phyloP scores from a whole-genome alignment of 768 basidiomycete species.

The Russula emetica region DNA sequence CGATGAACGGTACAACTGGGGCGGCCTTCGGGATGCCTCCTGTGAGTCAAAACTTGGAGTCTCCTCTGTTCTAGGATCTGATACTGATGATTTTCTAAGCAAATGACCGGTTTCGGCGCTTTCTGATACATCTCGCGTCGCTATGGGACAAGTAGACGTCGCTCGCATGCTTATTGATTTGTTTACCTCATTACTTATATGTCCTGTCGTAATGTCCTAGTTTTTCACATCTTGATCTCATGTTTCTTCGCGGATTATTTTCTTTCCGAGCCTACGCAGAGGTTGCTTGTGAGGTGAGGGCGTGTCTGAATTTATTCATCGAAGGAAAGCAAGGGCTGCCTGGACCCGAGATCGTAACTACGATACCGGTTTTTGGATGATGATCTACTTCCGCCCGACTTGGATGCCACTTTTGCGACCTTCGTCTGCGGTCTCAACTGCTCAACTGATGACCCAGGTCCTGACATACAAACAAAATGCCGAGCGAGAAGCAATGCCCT shows the following conservation, averaged over 20 bases:
- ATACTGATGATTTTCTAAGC: conserved; percentile 8
- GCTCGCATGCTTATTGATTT: no score
- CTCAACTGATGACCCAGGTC: not conserved
- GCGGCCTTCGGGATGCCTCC: conserved; percentile 50
- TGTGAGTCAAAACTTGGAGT: conserved; percentile 40
- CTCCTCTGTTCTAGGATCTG: not conserved
- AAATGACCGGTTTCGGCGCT: conserved; percentile 29
- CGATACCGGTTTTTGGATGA: not conserved
- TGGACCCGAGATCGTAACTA: not conserved
- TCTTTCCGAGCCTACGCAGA: not conserved
- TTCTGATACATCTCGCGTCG: no score
- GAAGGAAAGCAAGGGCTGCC: not conserved
- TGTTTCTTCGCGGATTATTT: conserved; percentile 1
- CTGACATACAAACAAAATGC: not conserved
- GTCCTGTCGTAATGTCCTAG: conserved; percentile 10
- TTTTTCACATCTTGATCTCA: conserved; percentile 8
- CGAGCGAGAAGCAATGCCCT: not conserved
- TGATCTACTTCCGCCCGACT: not conserved
- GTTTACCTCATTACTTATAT: conserved; percentile 5
- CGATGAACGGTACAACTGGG: conserved; percentile 53
- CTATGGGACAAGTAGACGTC: no score
- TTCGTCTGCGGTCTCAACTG: not conserved
- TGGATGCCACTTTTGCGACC: not conserved
- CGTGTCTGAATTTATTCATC: not conserved
- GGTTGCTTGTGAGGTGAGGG: not conserved